Evolutionary conservation across 352 stramenopile species (phyloP).

Genomic region (Globisporangium echinulatum): DNA sequence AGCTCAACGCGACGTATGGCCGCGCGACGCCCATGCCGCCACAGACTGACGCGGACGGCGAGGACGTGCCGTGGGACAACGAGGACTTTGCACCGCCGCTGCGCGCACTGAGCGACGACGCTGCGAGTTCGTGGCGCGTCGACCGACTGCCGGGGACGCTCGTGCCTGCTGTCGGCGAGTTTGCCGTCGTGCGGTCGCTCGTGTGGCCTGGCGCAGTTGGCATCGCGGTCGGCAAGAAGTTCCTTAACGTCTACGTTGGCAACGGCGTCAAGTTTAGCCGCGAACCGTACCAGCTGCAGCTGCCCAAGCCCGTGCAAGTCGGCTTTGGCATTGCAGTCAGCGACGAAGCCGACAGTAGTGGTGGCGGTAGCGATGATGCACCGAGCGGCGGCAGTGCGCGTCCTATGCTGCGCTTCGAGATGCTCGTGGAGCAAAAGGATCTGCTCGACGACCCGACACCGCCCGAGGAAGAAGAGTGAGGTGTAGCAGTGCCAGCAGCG

Average conservation of each 20-base stretch:
- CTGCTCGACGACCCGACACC: constrained; percentile 75
- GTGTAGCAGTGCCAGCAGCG: no score
- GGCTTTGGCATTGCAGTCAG: constrained; percentile 38
- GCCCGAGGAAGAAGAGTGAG: constrained; percentile 39
- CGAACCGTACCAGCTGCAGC: constrained; percentile 51
- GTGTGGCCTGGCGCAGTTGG: constrained; percentile 85
- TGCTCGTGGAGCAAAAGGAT: constrained; percentile 62
- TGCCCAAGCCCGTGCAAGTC: constrained; percentile 39
- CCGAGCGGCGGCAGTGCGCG: constrained; percentile 18
- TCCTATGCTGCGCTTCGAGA: constrained; percentile 40
- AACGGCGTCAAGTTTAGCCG: constrained; percentile 71
- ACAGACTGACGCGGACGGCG: constrained; percentile 64
- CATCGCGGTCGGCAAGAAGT: constrained; percentile 81
- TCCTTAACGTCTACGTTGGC: constrained; percentile 88
- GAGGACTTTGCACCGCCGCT: constrained; percentile 61
- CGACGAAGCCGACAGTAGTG: constrained; percentile 23
- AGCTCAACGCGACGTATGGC: constrained; percentile 82
- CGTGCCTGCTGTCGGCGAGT: constrained; percentile 49
- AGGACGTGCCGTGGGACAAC: constrained; percentile 59
- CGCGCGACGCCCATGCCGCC: constrained; percentile 63
- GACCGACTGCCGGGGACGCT: constrained; percentile 62
- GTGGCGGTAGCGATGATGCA: constrained; percentile 1
- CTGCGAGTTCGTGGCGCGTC: constrained; percentile 61
- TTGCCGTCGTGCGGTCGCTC: constrained; percentile 66
- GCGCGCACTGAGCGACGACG: constrained; percentile 59